A percentile compares a stretch with the other conserved stretches of the same genome.
These are phyloP conservation scores for Colletotrichum sidae DNA, from an alignment of 2,329 filamentous ascomycete genomes.

Conservation along the genomic window DNA sequence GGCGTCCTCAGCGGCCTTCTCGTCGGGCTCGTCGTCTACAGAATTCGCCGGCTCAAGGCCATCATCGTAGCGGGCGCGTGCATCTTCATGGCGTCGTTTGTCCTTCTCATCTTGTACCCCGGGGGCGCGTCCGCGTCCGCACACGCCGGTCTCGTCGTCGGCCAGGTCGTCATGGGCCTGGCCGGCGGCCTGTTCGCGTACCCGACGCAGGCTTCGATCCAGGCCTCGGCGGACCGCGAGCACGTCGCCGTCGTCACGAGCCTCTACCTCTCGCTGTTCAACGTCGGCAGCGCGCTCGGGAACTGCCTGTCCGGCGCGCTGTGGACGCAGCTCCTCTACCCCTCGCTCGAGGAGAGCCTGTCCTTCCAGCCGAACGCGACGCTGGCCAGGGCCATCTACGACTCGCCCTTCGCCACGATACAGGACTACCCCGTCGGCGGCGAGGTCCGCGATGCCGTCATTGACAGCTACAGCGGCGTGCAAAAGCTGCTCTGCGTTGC, in stretches of 20 bases:
- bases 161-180: constrained; percentile 67
- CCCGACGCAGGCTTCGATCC: constrained; percentile 54
- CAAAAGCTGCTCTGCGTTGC: constrained; percentile 39
- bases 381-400: constrained; percentile 51
- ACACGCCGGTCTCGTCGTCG: constrained; percentile 64
- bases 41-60: constrained; percentile 64
- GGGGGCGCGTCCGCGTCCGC: constrained; percentile 56
- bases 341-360: constrained; percentile 46
- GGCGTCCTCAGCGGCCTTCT: constrained; percentile 66
- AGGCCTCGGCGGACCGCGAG: constrained; percentile 51
- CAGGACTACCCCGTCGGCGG: constrained; percentile 46
- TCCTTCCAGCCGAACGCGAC: constrained; percentile 49
- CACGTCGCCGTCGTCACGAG: constrained; percentile 53
- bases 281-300: constrained; percentile 54
- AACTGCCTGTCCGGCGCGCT: constrained; percentile 54
- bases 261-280: constrained; percentile 54
- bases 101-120: constrained; percentile 65
- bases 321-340: constrained; percentile 55
- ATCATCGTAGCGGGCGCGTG: constrained; percentile 69
- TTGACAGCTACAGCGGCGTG: constrained; percentile 38
- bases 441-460: constrained; percentile 32
- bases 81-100: constrained; percentile 67
- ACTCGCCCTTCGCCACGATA: constrained; percentile 50
- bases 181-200: constrained; percentile 68
- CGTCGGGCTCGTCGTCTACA: constrained; percentile 63